These are phyloP conservation scores for Anisodus tanguticus DNA, from an alignment of 257 asterid species.

Conservation along the genomic window DNA sequence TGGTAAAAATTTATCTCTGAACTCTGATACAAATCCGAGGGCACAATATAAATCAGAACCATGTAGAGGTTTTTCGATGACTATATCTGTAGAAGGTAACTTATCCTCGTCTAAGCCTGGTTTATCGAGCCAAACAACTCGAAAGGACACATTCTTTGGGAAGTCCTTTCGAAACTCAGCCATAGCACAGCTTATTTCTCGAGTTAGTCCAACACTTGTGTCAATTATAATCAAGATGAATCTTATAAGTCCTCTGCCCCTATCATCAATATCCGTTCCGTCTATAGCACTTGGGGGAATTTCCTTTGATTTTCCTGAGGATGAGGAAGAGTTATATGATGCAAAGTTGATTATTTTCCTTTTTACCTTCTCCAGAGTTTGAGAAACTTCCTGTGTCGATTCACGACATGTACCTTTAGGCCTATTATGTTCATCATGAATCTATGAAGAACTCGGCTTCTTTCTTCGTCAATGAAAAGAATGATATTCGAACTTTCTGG, in stretches of 20 bases:
- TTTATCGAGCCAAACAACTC: slow-evolving; percentile 70
- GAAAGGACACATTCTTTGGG: slow-evolving; percentile 31
- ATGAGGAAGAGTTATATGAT: slow-evolving; percentile 7
- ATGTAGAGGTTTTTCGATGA: slow-evolving; percentile 68
- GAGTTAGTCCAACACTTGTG: slow-evolving; percentile 47
- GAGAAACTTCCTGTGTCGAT: slow-evolving; percentile 53
- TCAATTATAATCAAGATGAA: slow-evolving; percentile 60
- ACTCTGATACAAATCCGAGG: slow-evolving; percentile 61
- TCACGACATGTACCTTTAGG: slow-evolving; percentile 53
- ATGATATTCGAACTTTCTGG: slow-evolving; percentile 55
- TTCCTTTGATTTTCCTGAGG: slow-evolving; percentile 45
- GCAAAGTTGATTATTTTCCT: slow-evolving; percentile 25
- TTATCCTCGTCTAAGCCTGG: slow-evolving; percentile 47
- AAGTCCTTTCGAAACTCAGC: slow-evolving; percentile 65
- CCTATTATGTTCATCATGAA: slow-evolving; percentile 63
- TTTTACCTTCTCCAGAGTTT: slow-evolving; percentile 49
- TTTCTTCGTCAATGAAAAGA: slow-evolving; percentile 57
- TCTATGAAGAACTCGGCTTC: slow-evolving; percentile 46
- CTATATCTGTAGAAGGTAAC: slow-evolving; percentile 56
- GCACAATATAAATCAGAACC: slow-evolving; percentile 66
- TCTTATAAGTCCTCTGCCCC: background rate
- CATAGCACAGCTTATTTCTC: slow-evolving; percentile 50
- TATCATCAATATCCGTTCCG: slow-evolving; percentile 38
- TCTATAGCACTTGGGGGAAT: slow-evolving; percentile 57
- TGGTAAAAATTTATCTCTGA: slow-evolving; percentile 32